Evolutionary conservation across 148 eudicot genomes (phyloP).

Genomic region (Chenopodium album): DNA sequence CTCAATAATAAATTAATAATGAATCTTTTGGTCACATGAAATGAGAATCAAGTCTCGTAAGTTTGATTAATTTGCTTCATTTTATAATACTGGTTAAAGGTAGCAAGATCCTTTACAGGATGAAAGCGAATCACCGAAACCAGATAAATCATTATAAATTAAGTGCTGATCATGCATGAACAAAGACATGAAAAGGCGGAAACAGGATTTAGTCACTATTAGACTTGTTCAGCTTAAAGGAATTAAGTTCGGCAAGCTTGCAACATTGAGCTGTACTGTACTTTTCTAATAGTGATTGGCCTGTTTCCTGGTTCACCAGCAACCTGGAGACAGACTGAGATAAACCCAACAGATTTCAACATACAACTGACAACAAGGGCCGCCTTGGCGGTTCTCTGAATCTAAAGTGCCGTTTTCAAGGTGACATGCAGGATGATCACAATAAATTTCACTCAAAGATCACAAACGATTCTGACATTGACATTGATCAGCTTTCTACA

Average conservation of each 20-base stretch:
- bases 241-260: background rate
- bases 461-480: background rate
- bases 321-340: slow-evolving; percentile 10
- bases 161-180: background rate
- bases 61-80: slow-evolving; percentile 2
- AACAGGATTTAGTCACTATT: background rate
- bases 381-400: background rate
- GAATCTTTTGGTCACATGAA: background rate
- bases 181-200: background rate
- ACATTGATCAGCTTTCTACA: slow-evolving; percentile 17
- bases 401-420: slow-evolving; percentile 5
- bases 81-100: background rate
- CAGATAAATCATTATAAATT: too few species aligned
- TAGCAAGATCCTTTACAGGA: background rate
- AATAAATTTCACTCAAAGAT: background rate
- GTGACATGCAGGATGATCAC: background rate
- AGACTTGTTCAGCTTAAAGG: background rate
- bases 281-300: background rate
- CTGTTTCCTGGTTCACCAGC: slow-evolving; percentile 7
- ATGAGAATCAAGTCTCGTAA: background rate
- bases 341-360: background rate
- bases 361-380: background rate
- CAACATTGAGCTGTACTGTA: background rate
- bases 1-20: background rate
- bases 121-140: background rate